These are phyloP conservation scores for Phytophthora fragariae DNA, from an alignment of 352 stramenopile genomes.

Conservation along the genomic window DNA sequence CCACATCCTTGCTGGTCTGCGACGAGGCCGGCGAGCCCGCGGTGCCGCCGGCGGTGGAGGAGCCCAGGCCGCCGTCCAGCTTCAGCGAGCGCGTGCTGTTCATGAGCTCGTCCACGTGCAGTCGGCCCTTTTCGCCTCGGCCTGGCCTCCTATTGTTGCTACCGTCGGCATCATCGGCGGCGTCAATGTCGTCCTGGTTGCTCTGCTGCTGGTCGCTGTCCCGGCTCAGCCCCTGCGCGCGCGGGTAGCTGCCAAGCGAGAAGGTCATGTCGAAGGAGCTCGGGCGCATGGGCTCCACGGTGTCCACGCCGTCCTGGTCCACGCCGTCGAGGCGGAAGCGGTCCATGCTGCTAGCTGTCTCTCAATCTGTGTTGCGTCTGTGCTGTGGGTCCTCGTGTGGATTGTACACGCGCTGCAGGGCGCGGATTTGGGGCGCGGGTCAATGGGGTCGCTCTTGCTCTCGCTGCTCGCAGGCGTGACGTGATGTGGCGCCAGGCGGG, in stretches of 20 bases:
- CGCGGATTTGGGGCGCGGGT: neutral
- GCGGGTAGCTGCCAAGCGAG: constrained; percentile 67
- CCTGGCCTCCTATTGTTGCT: constrained; percentile 10
- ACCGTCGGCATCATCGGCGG: constrained; percentile 3
- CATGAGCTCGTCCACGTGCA: constrained; percentile 55
- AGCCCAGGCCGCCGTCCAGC: constrained; percentile 10
- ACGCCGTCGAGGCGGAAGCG: constrained; percentile 84
- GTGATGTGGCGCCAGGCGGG: neutral
- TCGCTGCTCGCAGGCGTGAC: neutral
- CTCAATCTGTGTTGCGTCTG: neutral
- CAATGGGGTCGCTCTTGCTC: neutral
- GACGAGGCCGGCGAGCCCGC: constrained; percentile 38
- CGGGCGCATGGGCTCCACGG: constrained; percentile 84
- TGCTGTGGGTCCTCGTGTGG: neutral
- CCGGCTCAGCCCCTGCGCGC: constrained; percentile 29
- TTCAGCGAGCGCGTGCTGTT: constrained; percentile 28
- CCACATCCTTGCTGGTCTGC: constrained; percentile 47
- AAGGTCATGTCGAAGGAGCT: constrained; percentile 92
- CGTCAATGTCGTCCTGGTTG: constrained; percentile 32
- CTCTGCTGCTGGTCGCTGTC: constrained; percentile 38
- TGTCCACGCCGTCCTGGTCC: constrained; percentile 79
- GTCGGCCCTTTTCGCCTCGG: constrained; percentile 54
- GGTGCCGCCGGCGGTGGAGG: constrained; percentile 21
- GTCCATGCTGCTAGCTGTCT: constrained; percentile 59
- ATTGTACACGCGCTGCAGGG: neutral